phyloP scores from a whole-genome alignment of 1,284 basidiomycete species.

The Ustanciosporium gigantosporum region DNA sequence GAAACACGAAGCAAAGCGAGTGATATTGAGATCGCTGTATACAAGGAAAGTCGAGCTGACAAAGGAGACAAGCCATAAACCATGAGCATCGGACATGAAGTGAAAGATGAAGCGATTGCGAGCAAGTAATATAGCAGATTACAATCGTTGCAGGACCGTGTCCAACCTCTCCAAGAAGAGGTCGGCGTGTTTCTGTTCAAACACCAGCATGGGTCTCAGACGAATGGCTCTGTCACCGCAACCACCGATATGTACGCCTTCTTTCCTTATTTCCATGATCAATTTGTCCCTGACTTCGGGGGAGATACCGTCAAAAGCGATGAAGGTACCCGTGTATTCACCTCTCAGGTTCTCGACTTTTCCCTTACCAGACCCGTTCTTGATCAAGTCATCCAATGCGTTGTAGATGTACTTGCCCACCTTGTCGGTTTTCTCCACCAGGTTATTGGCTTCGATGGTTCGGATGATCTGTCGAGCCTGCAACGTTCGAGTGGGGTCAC shows the following conservation, averaged over 20 bases:
- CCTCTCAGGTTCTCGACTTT: conserved; percentile 63
- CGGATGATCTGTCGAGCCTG: conserved; percentile 65
- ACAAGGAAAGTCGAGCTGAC: too few species aligned
- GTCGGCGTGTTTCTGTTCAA: conserved; percentile 63
- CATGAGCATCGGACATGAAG: too few species aligned
- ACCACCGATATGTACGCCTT: conserved; percentile 64
- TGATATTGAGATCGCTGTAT: too few species aligned
- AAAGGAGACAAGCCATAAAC: too few species aligned
- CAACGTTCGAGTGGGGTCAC: conserved; percentile 65
- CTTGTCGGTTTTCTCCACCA: conserved; percentile 61
- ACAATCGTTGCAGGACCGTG: conserved; percentile 51
- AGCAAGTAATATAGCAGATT: too few species aligned
- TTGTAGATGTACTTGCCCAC: conserved; percentile 62
- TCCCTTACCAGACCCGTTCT: conserved; percentile 21
- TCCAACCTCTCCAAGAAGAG: conserved; percentile 62
- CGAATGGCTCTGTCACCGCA: conserved; percentile 63
- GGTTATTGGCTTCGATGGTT: conserved; percentile 62
- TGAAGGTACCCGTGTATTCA: conserved; percentile 65
- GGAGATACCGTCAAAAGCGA: conserved; percentile 64
- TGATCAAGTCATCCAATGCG: conserved; percentile 55
- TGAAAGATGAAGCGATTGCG: too few species aligned
- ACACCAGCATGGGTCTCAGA: conserved; percentile 65
- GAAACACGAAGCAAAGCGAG: too few species aligned
- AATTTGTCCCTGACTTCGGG: conserved; percentile 63
- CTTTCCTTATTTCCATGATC: conserved; percentile 62